phyloP scores from a whole-genome alignment of 495 filamentous ascomycete genomes.

The Penicillium ochrochloron region DNA sequence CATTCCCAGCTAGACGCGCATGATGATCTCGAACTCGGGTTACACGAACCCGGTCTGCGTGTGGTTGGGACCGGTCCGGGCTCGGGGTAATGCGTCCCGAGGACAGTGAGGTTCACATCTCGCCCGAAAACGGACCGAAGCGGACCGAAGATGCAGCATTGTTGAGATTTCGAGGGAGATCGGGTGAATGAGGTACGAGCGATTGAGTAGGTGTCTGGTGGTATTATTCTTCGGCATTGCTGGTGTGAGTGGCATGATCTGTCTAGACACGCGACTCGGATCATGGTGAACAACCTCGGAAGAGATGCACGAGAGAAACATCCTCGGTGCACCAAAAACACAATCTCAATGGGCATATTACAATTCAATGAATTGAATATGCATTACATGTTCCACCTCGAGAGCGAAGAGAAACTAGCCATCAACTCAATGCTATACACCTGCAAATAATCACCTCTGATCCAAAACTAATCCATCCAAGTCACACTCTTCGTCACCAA shows the following conservation, averaged over 20 bases:
- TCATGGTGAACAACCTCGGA: not conserved
- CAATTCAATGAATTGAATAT: not conserved
- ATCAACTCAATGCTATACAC: not conserved
- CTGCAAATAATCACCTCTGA: not conserved
- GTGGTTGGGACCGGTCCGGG: not conserved
- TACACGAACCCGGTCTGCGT: not conserved
- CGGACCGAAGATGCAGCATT: not conserved
- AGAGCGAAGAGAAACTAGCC: not conserved
- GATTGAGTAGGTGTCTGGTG: not conserved
- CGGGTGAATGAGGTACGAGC: not conserved
- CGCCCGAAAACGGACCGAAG: slow-evolving; percentile 14
- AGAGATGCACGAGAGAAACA: not conserved
- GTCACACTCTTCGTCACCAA: slow-evolving; percentile 82
- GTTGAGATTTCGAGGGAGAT: not conserved
- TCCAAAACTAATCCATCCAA: slow-evolving; percentile 52
- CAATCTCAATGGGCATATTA: not conserved
- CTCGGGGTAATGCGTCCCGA: slow-evolving; percentile 29
- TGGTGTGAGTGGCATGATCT: not conserved
- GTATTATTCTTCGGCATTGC: not conserved
- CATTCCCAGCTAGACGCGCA: not conserved
- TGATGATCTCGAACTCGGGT: not conserved
- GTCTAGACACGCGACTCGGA: not conserved
- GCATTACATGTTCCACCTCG: not conserved
- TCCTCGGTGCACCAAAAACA: not conserved
- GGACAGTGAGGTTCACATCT: slow-evolving; percentile 6